Evolutionary conservation across 805 yeast species (phyloP), one percentile per base, ranked within the genome.

Genomic region (Lipomyces chichibuensis): DNA sequence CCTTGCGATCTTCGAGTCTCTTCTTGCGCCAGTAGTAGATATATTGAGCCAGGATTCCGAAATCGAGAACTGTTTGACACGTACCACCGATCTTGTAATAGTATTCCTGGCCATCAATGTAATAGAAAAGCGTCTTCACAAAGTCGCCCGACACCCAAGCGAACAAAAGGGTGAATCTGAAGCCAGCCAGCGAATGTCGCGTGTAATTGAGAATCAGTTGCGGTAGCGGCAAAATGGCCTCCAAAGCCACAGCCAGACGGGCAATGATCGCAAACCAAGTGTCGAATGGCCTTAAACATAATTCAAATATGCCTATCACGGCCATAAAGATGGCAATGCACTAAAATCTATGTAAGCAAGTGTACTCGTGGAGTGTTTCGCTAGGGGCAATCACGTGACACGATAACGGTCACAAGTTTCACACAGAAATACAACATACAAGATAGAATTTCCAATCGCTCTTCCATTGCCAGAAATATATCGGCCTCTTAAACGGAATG

Each of bases 71-170:
- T 87, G 90, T 89, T 79, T 91, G 97, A 76, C 91, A 89, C 55
- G 90, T 80, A 6, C 79, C 72, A 1, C 92, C 87, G 35, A 90
- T 84, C 27, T 64, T 69, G 71, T 90, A 84, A 65, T 66, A 69
- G 59, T 57, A 66, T 20, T 64, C 71, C 63, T 84, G 84, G 0
- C 95, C 89, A 17, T 96, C 96, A 76, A 83, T 90, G n/a, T 90
- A 73, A 62, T 91, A 80, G 74, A 90, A 91, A 62, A 88, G 81
- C 29, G 91, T 84, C 76, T 93, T 93, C 51, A 91, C 84, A 53
- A 88, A 80, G 78, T 92, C 98, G 65, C 97, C 97, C 67, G 94
- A 88, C 3, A 92, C 80, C 98, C 98, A 92, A 74, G 93, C 88
- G 23, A 92, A 78, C 49, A 92, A 76, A 43, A 92, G 79, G 33